These are phyloP conservation scores for Cymbopogon citratus DNA, from an alignment of 176 grass and related monocot genomes.

Conservation along the genomic window DNA sequence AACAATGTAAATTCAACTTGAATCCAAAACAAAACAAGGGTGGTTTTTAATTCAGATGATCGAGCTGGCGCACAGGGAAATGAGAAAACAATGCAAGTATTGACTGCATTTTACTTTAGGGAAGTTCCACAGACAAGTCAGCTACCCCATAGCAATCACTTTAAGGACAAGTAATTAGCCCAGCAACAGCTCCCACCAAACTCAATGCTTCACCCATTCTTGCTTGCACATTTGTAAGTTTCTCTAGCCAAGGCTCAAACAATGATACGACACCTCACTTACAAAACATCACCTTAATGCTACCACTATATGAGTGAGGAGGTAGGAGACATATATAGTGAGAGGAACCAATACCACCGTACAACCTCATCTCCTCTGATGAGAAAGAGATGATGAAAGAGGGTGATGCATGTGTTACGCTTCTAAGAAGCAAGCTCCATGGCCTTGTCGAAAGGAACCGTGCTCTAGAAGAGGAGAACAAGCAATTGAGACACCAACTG, in stretches of 20 bases:
- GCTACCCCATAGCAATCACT: conserved; percentile 70
- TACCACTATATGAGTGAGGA: conserved; percentile 32
- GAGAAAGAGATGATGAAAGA: conserved; percentile 56
- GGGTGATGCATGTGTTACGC: conserved; percentile 47
- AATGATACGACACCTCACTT: conserved; percentile 26
- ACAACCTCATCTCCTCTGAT: conserved; percentile 31
- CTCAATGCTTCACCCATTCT: conserved; percentile 41
- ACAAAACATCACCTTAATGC: conserved; percentile 32
- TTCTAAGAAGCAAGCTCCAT: conserved; percentile 72
- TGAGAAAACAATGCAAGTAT: conserved; percentile 5
- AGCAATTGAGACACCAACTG: conserved; percentile 72
- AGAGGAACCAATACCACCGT: conserved; percentile 31
- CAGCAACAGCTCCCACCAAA: conserved; percentile 71
- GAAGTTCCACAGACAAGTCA: conserved; percentile 36
- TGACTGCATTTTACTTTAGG: conserved; percentile 26
- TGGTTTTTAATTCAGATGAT: conserved; percentile 18
- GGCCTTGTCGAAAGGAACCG: conserved; percentile 61
- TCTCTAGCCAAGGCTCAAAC: conserved; percentile 26
- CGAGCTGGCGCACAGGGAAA: background rate
- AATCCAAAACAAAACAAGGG: background rate
- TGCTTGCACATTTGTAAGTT: conserved; percentile 39
- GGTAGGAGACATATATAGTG: conserved; percentile 24
- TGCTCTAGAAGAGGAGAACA: conserved; percentile 75
- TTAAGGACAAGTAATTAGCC: conserved; percentile 63
- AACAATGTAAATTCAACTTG: background rate